Base-by-base conservation (phyloP, 192 early-diverging fungal species). In the Backusella mclennaniae region DNA sequence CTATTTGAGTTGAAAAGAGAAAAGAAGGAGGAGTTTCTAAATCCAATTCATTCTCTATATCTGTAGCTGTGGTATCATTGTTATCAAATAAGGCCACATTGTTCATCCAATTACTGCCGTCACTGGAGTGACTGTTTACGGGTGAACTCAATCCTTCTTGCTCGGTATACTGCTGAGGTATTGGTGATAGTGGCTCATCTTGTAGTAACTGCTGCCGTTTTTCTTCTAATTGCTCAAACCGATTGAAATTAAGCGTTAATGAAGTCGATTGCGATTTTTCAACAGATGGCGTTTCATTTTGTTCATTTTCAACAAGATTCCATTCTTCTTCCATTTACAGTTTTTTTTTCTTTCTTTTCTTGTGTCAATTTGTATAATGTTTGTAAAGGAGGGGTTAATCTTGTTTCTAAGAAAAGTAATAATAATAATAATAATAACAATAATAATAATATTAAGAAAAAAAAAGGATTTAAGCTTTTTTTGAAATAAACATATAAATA, bases 281-380 rank as follows among this genome's bases (percentile, higher is more conserved):
- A 9, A 38, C n/a, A 39, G n/a, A 23, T 69, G 68, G 38, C 4
- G 35, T 41, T 41, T 35, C 33, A 69, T 19, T 38, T 38, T 21
- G 35, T 7, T 35, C 38, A 23, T 35, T 41, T 23, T 69, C 68
- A 39, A 69, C 21, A 39, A 69, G n/a, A 69, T 69, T 39, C 68
- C 68, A 69, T 17, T 69, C 68, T 39, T 69, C 68, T 69, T 69
- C 68, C 68, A 69, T 69, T 69, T 69, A 39, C 17, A 29, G 9
- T 63, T 21, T 8, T 63, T 4, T 53, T 63, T 29, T 63, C 6
- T 12, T 26, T 63, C 4, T 26, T 26, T 29, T 26, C 4, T 31
- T 63, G 14, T 44, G 15, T 44, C n/a, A 19, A 49, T 49, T 49
- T 17, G 15, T 44, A 44, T 44, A 4, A 17, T 44, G 42, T 19